Conservation (phyloP, 2,329 filamentous ascomycete genomes). For the Penicillium sp. region DNA sequence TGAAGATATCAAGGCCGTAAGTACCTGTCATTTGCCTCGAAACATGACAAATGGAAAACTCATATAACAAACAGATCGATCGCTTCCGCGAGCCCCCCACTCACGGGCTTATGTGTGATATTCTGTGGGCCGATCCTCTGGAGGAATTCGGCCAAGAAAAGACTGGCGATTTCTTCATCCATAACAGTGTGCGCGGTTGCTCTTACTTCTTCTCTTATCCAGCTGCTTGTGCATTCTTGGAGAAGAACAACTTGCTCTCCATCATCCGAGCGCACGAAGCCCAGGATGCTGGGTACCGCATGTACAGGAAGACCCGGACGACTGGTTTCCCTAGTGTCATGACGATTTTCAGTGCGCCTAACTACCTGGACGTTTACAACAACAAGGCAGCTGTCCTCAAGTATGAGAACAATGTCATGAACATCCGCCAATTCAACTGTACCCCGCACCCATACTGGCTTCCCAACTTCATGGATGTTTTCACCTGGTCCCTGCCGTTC, state of each 20-base stretch:
- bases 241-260: slow-evolving; percentile 98
- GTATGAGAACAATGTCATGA: slow-evolving; percentile 99
- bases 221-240: slow-evolving; percentile 92
- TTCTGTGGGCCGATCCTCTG: slow-evolving; percentile 96
- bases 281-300: slow-evolving; percentile 96
- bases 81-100: slow-evolving; percentile 97
- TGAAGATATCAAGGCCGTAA: slow-evolving; percentile 85
- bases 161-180: slow-evolving; percentile 93
- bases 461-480: slow-evolving; percentile 99
- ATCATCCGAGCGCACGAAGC: slow-evolving; percentile 98
- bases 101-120: slow-evolving; percentile 98
- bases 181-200: slow-evolving; percentile 97
- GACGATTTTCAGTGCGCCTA: slow-evolving; percentile 99
- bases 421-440: slow-evolving; percentile 99
- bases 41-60: background rate
- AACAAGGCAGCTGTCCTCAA: slow-evolving; percentile 99
- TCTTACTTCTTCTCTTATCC: slow-evolving; percentile 99
- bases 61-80: slow-evolving; percentile 67
- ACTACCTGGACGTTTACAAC: slow-evolving; percentile 99
- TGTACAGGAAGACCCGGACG: slow-evolving; percentile 98
- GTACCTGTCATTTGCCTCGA: slow-evolving; percentile 34
- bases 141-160: slow-evolving; percentile 99
- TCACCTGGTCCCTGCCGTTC: slow-evolving; percentile 99
- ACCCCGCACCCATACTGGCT: slow-evolving; percentile 99
- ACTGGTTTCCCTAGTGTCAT: slow-evolving; percentile 99